Evolutionary conservation across 352 stramenopile species (phyloP).

Genomic region (Globisporangium iwayamae): DNA sequence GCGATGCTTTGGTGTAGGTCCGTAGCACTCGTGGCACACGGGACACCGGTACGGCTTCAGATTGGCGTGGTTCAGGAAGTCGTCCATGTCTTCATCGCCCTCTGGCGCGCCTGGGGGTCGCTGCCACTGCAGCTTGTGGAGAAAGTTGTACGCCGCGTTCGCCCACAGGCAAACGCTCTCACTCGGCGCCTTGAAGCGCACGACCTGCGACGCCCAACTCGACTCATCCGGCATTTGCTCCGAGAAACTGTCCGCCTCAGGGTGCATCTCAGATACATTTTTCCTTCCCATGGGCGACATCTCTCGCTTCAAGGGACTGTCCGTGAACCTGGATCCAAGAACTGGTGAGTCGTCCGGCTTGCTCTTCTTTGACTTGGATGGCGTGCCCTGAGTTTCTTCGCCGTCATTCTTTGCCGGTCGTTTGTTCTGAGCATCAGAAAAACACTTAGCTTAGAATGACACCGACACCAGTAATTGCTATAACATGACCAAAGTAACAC

Average conservation of each 20-base stretch:
- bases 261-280: constrained; percentile 5
- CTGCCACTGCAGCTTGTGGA: constrained; percentile 67
- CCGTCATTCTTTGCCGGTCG: constrained; percentile 45
- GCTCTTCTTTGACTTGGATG: constrained; percentile 39
- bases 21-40: constrained; percentile 46
- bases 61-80: constrained; percentile 30
- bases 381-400: constrained; percentile 31
- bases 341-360: constrained; percentile 23
- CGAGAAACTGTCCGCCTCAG: constrained; percentile 30
- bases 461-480: not conserved
- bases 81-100: constrained; percentile 37
- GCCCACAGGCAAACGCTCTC: constrained; percentile 59
- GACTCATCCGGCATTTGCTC: constrained; percentile 22
- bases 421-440: constrained; percentile 44
- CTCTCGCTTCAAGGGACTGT: constrained; percentile 2
- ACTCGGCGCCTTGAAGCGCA: constrained; percentile 50
- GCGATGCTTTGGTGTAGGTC: constrained; percentile 32
- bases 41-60: constrained; percentile 42
- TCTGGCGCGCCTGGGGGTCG: constrained; percentile 15
- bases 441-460: not conserved
- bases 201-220: constrained; percentile 25
- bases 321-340: not conserved
- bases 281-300: constrained; percentile 9
- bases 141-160: constrained; percentile 71
- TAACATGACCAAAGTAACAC: not conserved